Percentiles rank a stretch among this genome's conserved stretches.
Conservation (phyloP, 495 filamentous ascomycete species). For the Apodospora peruviana region DNA sequence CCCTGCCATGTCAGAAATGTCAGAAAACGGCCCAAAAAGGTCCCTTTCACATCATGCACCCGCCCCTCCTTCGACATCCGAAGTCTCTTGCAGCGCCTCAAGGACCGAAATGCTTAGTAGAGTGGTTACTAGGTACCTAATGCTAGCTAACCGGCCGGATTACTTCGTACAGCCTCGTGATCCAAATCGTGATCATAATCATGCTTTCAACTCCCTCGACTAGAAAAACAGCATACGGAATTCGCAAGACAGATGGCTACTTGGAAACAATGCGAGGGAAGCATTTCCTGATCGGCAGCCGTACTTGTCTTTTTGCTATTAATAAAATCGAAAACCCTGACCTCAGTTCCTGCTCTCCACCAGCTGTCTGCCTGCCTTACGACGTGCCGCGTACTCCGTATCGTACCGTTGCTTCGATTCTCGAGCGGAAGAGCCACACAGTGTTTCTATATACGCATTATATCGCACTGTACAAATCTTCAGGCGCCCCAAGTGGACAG, state of each 20-base stretch:
- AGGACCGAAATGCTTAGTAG: no score
- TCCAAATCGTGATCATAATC: no score
- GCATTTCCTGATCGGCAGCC: neutral
- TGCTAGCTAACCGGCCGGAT: no score
- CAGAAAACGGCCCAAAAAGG: no score
- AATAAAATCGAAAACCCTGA: neutral
- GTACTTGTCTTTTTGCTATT: slow-evolving; percentile 2
- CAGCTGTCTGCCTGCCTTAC: neutral
- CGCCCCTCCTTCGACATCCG: no score
- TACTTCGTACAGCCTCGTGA: no score
- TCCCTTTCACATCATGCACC: no score
- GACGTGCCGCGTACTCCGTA: neutral
- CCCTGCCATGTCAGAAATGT: no score
- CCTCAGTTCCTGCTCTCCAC: neutral
- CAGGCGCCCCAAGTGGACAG: no score
- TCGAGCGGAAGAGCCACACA: neutral
- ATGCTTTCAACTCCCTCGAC: neutral
- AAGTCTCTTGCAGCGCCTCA: no score
- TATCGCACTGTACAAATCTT: neutral
- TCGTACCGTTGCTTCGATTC: neutral
- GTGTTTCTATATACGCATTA: neutral
- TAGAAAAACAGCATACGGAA: neutral
- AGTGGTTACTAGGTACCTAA: no score
- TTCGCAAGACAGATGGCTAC: no score
- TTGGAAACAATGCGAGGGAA: neutral